Evolutionary conservation across 805 yeast genomes (phyloP).

Genomic region (Sugiyamaella qingdaonensis): DNA sequence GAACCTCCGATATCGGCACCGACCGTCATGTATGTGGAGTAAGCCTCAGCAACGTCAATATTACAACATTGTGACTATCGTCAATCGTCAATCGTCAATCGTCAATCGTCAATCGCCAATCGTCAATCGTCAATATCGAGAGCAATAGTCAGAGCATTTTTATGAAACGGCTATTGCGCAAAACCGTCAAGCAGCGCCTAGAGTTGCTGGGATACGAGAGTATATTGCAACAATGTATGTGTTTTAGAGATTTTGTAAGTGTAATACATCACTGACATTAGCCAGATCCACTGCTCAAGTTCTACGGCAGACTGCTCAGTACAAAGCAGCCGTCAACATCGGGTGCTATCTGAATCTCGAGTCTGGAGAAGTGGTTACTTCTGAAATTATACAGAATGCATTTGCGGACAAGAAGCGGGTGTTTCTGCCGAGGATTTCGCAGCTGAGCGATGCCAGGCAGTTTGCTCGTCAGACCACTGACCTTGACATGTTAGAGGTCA

Average conservation of each 20-base stretch:
- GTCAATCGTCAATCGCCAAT: too few species aligned
- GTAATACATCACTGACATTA: not conserved
- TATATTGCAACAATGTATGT: slow-evolving; percentile 1
- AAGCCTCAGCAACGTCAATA: not conserved
- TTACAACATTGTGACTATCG: not conserved
- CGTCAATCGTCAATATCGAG: too few species aligned
- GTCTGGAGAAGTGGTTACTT: slow-evolving; percentile 61
- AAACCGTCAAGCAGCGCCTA: slow-evolving; percentile 7
- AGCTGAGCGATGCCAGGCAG: slow-evolving; percentile 41
- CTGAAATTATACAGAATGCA: slow-evolving; percentile 47
- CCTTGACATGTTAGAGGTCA: slow-evolving; percentile 56
- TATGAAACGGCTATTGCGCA: slow-evolving; percentile 17
- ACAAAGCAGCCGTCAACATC: slow-evolving; percentile 43
- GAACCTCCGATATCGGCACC: too few species aligned
- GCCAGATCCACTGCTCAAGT: slow-evolving; percentile 11
- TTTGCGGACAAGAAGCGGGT: slow-evolving; percentile 47
- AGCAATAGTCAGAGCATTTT: not conserved
- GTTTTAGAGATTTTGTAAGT: not conserved
- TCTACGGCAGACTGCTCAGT: slow-evolving; percentile 34
- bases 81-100: too few species aligned
- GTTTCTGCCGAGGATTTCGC: slow-evolving; percentile 43
- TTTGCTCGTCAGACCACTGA: slow-evolving; percentile 34
- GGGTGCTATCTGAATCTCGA: slow-evolving; percentile 81
- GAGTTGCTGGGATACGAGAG: not conserved
- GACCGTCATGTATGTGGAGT: too few species aligned